phyloP scores from a whole-genome alignment of 192 early-diverging fungal species.

The Rhizoclosmatium sp. region DNA sequence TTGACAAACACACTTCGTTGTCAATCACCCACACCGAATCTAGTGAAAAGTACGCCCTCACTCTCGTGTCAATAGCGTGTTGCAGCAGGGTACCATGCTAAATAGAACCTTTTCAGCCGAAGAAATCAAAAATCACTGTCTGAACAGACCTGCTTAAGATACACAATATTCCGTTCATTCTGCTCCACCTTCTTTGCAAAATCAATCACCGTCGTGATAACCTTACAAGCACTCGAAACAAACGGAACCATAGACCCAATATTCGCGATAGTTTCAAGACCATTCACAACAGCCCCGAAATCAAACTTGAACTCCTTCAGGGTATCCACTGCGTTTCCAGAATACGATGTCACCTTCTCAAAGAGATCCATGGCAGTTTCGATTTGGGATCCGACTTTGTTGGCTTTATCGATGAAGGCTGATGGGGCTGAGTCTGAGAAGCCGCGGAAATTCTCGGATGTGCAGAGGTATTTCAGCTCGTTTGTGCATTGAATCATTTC shows the following conservation, averaged over 20 bases:
- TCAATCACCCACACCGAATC: constrained; percentile 15
- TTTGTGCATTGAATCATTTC: constrained; percentile 8
- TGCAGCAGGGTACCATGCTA: constrained; percentile 15
- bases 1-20: not conserved
- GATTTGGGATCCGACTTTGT: constrained; percentile 8
- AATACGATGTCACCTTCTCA: constrained; percentile 22
- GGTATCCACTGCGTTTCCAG: constrained; percentile 16
- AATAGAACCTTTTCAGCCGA: not conserved
- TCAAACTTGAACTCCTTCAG: constrained; percentile 19
- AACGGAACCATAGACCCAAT: constrained; percentile 24
- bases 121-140: no score
- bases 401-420: constrained; percentile 1
- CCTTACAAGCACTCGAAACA: constrained; percentile 16
- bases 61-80: constrained; percentile 17
- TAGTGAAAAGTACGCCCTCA: constrained; percentile 2
- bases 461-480: not conserved
- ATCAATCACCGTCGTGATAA: constrained; percentile 16
- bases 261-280: constrained; percentile 7
- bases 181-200: constrained; percentile 25
- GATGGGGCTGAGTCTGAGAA: not conserved
- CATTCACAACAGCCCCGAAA: constrained; percentile 2
- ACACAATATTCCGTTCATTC: constrained; percentile 19
- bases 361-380: not conserved
- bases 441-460: not conserved
- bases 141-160: constrained; percentile 11